Evolutionary conservation across 768 basidiomycete species (phyloP).

Genomic region (Leccinum olivaceopallidum): DNA sequence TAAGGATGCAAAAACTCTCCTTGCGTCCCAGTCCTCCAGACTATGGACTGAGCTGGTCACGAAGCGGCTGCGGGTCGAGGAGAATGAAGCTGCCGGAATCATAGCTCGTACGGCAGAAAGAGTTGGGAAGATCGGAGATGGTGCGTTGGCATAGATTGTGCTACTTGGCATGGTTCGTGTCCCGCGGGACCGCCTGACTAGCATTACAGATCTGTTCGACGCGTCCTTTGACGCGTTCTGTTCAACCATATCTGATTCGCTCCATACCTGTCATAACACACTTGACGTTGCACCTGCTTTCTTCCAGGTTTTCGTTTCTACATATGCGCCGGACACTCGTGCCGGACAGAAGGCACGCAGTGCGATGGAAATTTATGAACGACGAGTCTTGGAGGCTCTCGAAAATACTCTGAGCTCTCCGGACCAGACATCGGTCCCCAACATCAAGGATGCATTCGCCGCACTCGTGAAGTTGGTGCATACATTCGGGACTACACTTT

Average conservation of each 20-base stretch:
- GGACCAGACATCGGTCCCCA: background rate
- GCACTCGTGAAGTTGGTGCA: conserved; percentile 44
- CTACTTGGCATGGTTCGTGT: conserved; percentile 25
- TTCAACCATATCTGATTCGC: conserved; percentile 11
- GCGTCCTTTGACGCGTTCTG: conserved; percentile 48
- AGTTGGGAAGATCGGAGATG: conserved; percentile 43
- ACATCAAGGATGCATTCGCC: conserved; percentile 26
- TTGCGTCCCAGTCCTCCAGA: conserved; percentile 45
- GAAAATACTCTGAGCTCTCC: conserved; percentile 14
- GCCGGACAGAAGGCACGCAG: conserved; percentile 13
- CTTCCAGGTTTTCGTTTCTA: conserved; percentile 45
- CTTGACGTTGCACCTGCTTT: conserved; percentile 42
- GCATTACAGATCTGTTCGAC: conserved; percentile 44
- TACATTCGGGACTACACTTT: conserved; percentile 53
- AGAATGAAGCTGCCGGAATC: conserved; percentile 40
- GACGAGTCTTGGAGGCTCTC: conserved; percentile 27
- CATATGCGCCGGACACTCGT: conserved; percentile 29
- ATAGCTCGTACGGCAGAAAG: conserved; percentile 48
- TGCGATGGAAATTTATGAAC: conserved; percentile 19
- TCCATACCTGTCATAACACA: background rate
- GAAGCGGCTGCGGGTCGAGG: conserved; percentile 48
- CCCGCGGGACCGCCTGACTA: conserved; percentile 14
- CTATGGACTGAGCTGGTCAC: conserved; percentile 50
- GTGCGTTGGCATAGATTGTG: conserved; percentile 32
- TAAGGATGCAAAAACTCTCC: conserved; percentile 29